Evolutionary conservation across 768 basidiomycete species (phyloP), one percentile per base, ranked within the genome.

Genomic region (Macrolepiota fuliginosa): DNA sequence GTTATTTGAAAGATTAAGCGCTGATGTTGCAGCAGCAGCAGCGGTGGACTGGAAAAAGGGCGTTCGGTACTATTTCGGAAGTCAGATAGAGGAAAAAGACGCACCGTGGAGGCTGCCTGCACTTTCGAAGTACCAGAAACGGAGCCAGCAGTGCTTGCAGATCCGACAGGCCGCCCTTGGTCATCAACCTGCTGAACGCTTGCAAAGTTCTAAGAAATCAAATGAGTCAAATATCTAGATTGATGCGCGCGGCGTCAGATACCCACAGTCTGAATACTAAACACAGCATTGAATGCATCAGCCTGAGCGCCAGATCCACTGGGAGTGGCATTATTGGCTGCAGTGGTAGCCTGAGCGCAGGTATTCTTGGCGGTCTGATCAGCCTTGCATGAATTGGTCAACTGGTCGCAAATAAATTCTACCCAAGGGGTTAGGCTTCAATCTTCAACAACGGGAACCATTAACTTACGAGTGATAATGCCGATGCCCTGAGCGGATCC

Each of bases 281-380:
- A 85, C 46, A 71, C 80, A 17, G 74, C 76, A 71, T 89, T 88
- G 79, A 87, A 89, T 3, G 75, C 80, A 69, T 88, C 87, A 15
- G 87, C 86, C 65, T 85, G 82, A 11, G 73, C 79, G 64, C 86
- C 86, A 32, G 76, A 77, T 62, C 74, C 75, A 5, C 75, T 73
- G 0, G 77, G 52, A 9, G 72, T 77, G 37, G 79, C 73, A 39
- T 42, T 40, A 58, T 70, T 68, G 17, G 83, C 83, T 56, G 82
- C 80, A 35, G 75, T 63, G 46, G 69, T 50, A 9, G 81, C 82
- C 6, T 63, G 65, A 1, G 67, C 69, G 62, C 86, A 87, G 9
- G 82, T 82, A 24, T 70, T 73, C 68, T 81, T 77, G 2, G 84
- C 84, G 11, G 80, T 79, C 54, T 76, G 73, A 65, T 87, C 80